phyloP scores from a whole-genome alignment of 2,329 filamentous ascomycete species.

The Thyridium curvatum region DNA sequence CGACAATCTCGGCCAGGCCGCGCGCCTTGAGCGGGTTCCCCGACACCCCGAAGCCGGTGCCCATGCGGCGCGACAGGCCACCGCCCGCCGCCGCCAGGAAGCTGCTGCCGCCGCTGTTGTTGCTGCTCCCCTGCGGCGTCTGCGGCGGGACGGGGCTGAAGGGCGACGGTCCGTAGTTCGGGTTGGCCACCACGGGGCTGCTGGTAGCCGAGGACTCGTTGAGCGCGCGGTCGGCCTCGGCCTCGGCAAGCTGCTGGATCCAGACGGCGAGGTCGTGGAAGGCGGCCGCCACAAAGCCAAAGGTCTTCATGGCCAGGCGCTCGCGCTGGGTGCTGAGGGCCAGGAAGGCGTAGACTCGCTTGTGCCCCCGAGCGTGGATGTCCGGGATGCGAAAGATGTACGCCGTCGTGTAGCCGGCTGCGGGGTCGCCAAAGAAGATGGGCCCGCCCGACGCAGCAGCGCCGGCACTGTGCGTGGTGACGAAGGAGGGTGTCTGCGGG shows the following conservation, averaged over 20 bases:
- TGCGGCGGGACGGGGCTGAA: slow-evolving; percentile 4
- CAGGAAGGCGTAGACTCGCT: slow-evolving; percentile 63
- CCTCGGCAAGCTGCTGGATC: slow-evolving; percentile 60
- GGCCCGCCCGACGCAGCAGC: slow-evolving; percentile 52
- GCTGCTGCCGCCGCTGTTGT: slow-evolving; percentile 42
- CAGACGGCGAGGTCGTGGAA: slow-evolving; percentile 60
- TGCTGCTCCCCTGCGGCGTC: slow-evolving; percentile 17
- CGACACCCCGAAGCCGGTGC: slow-evolving; percentile 44
- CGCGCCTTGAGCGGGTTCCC: slow-evolving; percentile 51
- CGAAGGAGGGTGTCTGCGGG: slow-evolving; percentile 12
- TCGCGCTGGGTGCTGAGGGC: slow-evolving; percentile 61
- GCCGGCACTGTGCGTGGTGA: slow-evolving; percentile 36
- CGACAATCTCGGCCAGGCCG: slow-evolving; percentile 59
- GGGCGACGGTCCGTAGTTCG: slow-evolving; percentile 15
- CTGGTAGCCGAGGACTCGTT: slow-evolving; percentile 31
- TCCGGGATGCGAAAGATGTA: slow-evolving; percentile 67
- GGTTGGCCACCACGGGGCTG: slow-evolving; percentile 30
- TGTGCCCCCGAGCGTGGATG: slow-evolving; percentile 59
- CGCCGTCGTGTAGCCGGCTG: slow-evolving; percentile 61
- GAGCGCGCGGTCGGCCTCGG: slow-evolving; percentile 49
- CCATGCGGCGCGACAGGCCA: slow-evolving; percentile 53
- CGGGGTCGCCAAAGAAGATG: slow-evolving; percentile 62
- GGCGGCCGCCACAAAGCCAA: slow-evolving; percentile 53
- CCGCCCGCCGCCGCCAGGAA: slow-evolving; percentile 48
- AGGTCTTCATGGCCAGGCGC: slow-evolving; percentile 59